Percentiles rank a stretch among this genome's conserved stretches.
These are phyloP conservation scores for Malbranchea cinnamomea DNA, from an alignment of 2,329 filamentous ascomycete species.

Conservation along the genomic window DNA sequence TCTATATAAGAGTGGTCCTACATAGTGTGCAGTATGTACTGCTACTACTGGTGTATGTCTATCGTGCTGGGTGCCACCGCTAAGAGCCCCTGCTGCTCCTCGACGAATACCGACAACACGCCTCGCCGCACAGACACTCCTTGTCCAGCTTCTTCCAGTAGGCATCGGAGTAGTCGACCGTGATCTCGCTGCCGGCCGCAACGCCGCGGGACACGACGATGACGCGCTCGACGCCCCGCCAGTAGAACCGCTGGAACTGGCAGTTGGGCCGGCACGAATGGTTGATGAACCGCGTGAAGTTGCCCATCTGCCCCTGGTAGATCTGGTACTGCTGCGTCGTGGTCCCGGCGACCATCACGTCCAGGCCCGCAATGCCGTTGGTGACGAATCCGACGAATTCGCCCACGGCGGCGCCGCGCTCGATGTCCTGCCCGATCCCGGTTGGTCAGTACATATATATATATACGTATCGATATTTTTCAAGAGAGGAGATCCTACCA, in stretches of 20 bases:
- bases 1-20: too few relatives aligned
- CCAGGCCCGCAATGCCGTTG: constrained; percentile 35
- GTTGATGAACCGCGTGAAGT: constrained; percentile 45
- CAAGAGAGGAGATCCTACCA: constrained; percentile 8
- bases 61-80: too few relatives aligned
- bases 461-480: neutral
- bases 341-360: constrained; percentile 39
- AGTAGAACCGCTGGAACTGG: constrained; percentile 42
- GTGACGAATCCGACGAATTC: constrained; percentile 44
- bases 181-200: constrained; percentile 38
- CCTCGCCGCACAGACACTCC: constrained; percentile 39
- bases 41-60: too few relatives aligned
- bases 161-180: constrained; percentile 43
- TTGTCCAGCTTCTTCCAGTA: constrained; percentile 44
- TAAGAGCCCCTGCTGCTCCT: too few relatives aligned
- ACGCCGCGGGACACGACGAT: constrained; percentile 42
- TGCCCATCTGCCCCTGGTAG: constrained; percentile 40
- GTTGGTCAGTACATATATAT: constrained; percentile 1
- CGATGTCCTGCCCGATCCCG: constrained; percentile 32
- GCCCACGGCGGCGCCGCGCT: constrained; percentile 37
- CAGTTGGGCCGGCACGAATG: constrained; percentile 44
- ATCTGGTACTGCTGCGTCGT: constrained; percentile 35
- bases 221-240: constrained; percentile 40
- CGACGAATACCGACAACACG: constrained; percentile 27
- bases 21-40: too few relatives aligned